Evolutionary conservation across 1,284 basidiomycete genomes (phyloP).

Genomic region (Coriolopsis trogii): DNA sequence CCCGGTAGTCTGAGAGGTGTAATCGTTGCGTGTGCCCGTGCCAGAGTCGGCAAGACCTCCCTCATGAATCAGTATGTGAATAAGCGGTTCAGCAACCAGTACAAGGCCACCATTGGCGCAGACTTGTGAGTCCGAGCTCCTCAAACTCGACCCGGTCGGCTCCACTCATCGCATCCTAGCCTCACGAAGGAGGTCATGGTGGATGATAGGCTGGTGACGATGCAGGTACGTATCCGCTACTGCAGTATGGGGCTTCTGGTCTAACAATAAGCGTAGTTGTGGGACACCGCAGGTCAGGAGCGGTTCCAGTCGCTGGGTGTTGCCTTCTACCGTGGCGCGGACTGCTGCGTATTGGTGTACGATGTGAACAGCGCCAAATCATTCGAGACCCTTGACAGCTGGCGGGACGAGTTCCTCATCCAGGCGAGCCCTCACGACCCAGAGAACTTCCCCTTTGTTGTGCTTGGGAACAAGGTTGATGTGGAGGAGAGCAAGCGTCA

Average conservation of each 20-base stretch:
- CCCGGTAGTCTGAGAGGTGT: too few relatives aligned
- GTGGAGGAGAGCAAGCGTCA: conserved; percentile 99
- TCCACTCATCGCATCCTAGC: conserved; percentile 45
- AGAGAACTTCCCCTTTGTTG: conserved; percentile 99
- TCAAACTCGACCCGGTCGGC: not conserved
- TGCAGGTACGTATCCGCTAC: conserved; percentile 75
- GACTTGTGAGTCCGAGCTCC: conserved; percentile 71
- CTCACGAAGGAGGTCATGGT: conserved; percentile 99
- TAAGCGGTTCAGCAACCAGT: conserved; percentile 99
- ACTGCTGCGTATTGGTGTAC: conserved; percentile 99
- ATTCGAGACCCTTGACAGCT: conserved; percentile 97
- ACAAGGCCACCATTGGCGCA: conserved; percentile 96
- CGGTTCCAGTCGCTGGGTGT: conserved; percentile 99
- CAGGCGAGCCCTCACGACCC: conserved; percentile 98
- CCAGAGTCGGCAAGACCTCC: conserved; percentile 98
- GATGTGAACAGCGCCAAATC: conserved; percentile 99
- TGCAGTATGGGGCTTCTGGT: not conserved
- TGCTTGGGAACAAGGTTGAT: conserved; percentile 99
- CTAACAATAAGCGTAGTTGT: conserved; percentile 60
- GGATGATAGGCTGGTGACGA: conserved; percentile 96
- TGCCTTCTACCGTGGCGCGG: conserved; percentile 98
- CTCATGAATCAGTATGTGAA: conserved; percentile 99
- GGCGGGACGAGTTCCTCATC: conserved; percentile 97
- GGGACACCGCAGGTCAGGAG: conserved; percentile 99
- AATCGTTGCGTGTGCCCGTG: not conserved